A percentile compares a stretch with the other conserved stretches of the same genome.
Conservation (phyloP, 805 yeast species). For the Starmerella bombi region DNA sequence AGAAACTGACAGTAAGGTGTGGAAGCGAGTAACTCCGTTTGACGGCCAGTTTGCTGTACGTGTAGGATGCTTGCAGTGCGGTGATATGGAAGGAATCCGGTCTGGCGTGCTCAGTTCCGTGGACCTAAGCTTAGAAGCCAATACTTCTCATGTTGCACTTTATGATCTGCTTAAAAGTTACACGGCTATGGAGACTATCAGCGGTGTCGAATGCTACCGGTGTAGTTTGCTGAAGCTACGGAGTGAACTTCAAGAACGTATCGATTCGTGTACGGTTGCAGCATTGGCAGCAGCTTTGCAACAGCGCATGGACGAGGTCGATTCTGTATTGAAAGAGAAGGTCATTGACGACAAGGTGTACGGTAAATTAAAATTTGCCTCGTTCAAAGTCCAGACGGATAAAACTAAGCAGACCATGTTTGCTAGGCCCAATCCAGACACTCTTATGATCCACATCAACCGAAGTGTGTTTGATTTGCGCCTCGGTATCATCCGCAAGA, state of each 20-base stretch:
- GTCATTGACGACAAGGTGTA: conserved; percentile 72
- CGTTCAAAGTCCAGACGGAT: conserved; percentile 57
- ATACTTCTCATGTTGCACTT: conserved; percentile 9
- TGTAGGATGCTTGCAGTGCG: conserved; percentile 81
- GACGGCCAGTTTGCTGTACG: conserved; percentile 83
- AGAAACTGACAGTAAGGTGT: not conserved
- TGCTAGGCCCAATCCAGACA: conserved; percentile 56
- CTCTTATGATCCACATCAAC: conserved; percentile 71
- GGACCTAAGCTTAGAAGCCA: conserved; percentile 23
- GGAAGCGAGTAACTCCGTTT: conserved; percentile 54
- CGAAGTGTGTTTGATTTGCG: conserved; percentile 85
- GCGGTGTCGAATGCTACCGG: conserved; percentile 88
- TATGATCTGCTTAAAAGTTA: conserved; percentile 24
- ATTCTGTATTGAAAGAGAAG: conserved; percentile 44
- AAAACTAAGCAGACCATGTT: conserved; percentile 75
- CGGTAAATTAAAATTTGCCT: conserved; percentile 57
- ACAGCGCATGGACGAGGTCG: conserved; percentile 37
- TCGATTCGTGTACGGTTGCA: not conserved
- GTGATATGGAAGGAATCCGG: conserved; percentile 86
- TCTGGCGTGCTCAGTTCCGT: conserved; percentile 49
- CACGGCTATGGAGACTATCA: conserved; percentile 62
- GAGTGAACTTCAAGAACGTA: not conserved
- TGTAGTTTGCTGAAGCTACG: conserved; percentile 48
- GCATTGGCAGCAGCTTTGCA: conserved; percentile 26
- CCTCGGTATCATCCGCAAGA: conserved; percentile 72